Evolutionary conservation across 1,139 yeast species (phyloP).

Genomic region (Saccharomyces hybrid): DNA sequence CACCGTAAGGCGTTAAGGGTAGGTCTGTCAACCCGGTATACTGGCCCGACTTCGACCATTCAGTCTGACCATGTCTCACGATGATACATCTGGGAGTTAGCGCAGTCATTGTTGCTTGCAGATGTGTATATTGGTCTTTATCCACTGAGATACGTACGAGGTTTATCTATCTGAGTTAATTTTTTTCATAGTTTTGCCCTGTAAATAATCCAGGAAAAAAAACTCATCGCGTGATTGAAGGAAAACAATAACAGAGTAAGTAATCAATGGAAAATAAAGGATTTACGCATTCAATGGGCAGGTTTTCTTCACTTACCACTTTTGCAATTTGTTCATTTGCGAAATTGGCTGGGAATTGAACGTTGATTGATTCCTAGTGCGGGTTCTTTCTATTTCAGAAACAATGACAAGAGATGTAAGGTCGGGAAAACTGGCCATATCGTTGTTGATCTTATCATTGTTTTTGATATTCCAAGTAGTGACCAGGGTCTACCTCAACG

Average conservation of each 20-base stretch:
- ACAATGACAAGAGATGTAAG: not conserved
- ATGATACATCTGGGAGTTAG: conserved; percentile 68
- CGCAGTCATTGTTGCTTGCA: conserved; percentile 29
- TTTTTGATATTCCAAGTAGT: not conserved
- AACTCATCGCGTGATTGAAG: not conserved
- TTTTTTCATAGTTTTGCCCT: not conserved
- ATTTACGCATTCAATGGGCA: not conserved
- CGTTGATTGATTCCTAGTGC: not conserved
- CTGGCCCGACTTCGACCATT: conserved; percentile 91
- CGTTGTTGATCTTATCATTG: not conserved
- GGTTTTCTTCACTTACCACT: not conserved
- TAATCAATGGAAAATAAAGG: not conserved
- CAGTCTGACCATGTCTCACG: conserved; percentile 78
- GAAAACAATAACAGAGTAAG: not conserved
- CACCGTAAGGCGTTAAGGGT: conserved; percentile 71
- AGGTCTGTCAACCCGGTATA: conserved; percentile 82
- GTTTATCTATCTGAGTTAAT: not conserved
- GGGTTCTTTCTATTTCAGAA: not conserved
- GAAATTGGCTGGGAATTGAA: not conserved
- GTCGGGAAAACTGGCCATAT: not conserved
- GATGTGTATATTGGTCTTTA: not conserved
- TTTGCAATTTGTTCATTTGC: not conserved
- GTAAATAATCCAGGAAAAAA: not conserved
- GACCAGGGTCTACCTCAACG: not conserved
- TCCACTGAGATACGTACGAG: not conserved